Base-by-base conservation (phyloP, 31 red algal species). In the Odonthalia washingtoniensis region DNA sequence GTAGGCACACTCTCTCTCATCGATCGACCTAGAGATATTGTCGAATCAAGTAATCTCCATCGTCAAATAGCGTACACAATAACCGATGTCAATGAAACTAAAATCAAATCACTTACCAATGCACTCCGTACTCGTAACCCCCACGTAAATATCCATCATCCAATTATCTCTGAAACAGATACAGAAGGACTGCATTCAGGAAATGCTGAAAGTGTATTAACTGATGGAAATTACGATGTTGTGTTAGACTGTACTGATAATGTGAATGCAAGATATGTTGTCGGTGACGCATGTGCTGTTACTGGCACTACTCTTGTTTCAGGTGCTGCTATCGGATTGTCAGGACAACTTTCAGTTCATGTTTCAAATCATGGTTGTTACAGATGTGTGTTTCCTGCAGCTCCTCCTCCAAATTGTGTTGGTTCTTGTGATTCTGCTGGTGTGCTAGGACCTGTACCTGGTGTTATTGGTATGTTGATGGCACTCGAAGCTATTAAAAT, bases 231-330 rank as follows among this genome's bases (percentile, higher is more conserved):
- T 5, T 96, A 94, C 68, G 92, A 99, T 52, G 69, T 99, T 38
- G 94, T 99, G 14, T 80, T 99, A 42, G 97, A 99, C 75, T 96
- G 97, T 40, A 96, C 94, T n/a, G 97, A 99, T 66, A 99, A 99
- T 42, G 94, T 96, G 18, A 77, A 74, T 14, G 75, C 97, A 3
- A 86, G 97, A 9, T 99, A 96, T 68, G 43, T 92, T 21, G 57
- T 94, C n/a, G 94, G 85, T 74, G 97, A 99, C 63, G 97, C 97
- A 35, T 96, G 94, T 61, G 97, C 90, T 14, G 28, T 40, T 14
- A 46, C 63, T 43, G 43, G 80, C 18, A 72, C 66, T 60, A 94
- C 97, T 35, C 83, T 96, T 64, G 84, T 99, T 39, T 93, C 87
- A 16, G 97, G 91, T 42, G 88, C 97, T 66, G 94, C 94, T 38